Conservation (phyloP, 2,329 filamentous ascomycete genomes). For the Chaetomiaceae sp. region DNA sequence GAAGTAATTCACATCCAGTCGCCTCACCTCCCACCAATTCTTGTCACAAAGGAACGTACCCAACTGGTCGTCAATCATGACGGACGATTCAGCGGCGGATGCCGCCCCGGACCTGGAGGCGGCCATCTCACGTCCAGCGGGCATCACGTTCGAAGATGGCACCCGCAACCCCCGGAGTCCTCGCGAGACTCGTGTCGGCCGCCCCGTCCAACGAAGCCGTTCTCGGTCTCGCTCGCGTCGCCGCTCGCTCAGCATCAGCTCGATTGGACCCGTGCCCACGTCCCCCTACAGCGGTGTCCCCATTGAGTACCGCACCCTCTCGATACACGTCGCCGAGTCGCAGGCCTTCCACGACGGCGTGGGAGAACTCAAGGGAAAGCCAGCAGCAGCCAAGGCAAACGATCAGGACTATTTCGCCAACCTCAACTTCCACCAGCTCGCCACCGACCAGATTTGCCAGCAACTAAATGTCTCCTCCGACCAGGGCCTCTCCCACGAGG, state of each 20-base stretch:
- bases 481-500: slow-evolving; percentile 2
- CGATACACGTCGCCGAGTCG: slow-evolving; percentile 4
- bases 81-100: not conserved
- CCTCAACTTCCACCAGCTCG: slow-evolving; percentile 5
- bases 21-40: too few species aligned
- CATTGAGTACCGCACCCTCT: slow-evolving; percentile 7
- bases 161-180: not conserved
- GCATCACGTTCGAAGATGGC: slow-evolving; percentile 3
- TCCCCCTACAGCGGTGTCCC: slow-evolving; percentile 3
- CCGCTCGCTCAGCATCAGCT: not conserved
- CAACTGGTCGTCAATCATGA: not conserved
- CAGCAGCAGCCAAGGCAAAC: not conserved
- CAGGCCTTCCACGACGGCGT: not conserved
- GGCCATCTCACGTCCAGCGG: not conserved
- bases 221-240: slow-evolving; percentile 6
- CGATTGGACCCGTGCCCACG: not conserved
- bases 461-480: slow-evolving; percentile 1
- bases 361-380: not conserved
- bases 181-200: not conserved
- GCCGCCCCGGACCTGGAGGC: not conserved
- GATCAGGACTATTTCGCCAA: slow-evolving; percentile 8
- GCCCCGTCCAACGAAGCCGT: not conserved
- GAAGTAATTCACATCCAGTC: too few species aligned
- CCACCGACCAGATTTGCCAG: slow-evolving; percentile 9
- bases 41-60: too few species aligned